Evolutionary conservation across 129 eudicot species (phyloP).

Genomic region (Chrysanthemum makinoi): DNA sequence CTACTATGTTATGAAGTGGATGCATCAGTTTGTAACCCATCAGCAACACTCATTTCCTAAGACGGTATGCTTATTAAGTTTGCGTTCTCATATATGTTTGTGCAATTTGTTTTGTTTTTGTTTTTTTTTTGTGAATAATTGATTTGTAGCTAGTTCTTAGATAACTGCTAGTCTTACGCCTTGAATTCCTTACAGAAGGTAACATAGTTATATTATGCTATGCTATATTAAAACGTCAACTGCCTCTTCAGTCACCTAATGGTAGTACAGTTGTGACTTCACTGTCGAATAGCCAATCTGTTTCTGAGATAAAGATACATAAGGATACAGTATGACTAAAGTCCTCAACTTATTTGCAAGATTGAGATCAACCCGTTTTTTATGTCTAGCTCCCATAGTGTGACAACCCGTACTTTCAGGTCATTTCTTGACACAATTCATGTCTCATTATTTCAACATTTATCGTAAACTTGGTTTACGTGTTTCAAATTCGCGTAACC

Average conservation of each 20-base stretch:
- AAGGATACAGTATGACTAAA: not conserved
- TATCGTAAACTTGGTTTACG: too few relatives aligned
- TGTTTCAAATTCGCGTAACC: too few relatives aligned
- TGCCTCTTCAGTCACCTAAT: too few relatives aligned
- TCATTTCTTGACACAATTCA: too few relatives aligned
- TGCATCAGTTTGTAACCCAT: too few relatives aligned
- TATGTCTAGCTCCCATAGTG: not conserved
- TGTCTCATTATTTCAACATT: too few relatives aligned
- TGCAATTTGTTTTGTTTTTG: not conserved
- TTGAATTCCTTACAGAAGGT: not conserved
- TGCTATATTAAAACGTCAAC: too few relatives aligned
- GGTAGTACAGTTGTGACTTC: too few relatives aligned
- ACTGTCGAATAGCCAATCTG: not conserved
- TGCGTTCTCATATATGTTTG: conserved; percentile 6
- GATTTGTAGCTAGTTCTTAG: not conserved
- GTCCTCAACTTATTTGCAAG: not conserved
- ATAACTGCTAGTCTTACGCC: not conserved
- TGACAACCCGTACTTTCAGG: too few relatives aligned
- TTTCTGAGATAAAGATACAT: not conserved
- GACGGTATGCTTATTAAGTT: not conserved
- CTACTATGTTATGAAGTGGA: too few relatives aligned
- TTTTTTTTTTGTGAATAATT: not conserved
- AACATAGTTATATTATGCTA: not conserved
- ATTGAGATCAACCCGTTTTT: not conserved
- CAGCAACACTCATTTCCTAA: too few relatives aligned